A percentile compares a stretch with the other conserved stretches of the same genome.
Evolutionary conservation across 768 basidiomycete species (phyloP).

Genomic region (Hygrocybe punicea): DNA sequence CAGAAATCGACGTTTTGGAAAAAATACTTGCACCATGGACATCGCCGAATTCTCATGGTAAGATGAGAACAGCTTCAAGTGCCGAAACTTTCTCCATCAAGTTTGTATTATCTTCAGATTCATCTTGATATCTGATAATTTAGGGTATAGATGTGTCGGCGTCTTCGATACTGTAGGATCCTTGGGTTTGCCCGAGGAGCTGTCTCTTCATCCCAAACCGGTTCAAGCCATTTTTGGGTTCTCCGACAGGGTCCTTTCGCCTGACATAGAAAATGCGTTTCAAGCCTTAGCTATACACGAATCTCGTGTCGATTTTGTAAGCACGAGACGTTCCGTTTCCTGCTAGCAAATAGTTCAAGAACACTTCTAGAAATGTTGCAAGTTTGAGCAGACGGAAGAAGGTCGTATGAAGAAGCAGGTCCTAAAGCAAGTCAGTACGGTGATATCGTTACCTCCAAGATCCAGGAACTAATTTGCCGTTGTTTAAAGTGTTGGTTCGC

Average conservation of each 20-base stretch:
- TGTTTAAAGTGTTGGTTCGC: constrained; percentile 62
- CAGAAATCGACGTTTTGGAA: constrained; percentile 41
- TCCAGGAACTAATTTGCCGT: not conserved
- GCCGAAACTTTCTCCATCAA: constrained; percentile 56
- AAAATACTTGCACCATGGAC: constrained; percentile 54
- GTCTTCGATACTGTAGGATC: constrained; percentile 80
- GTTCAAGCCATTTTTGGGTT: constrained; percentile 61
- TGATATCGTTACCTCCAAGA: not conserved
- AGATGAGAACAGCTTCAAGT: constrained; percentile 46
- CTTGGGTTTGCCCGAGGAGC: constrained; percentile 64
- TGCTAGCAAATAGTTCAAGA: not conserved
- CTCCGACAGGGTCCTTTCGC: constrained; percentile 53
- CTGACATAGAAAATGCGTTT: constrained; percentile 61
- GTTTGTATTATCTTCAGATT: constrained; percentile 34
- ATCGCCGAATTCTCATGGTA: constrained; percentile 49
- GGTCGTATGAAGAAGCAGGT: constrained; percentile 55
- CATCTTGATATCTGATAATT: not conserved
- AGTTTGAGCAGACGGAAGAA: constrained; percentile 55
- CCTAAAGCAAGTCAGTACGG: constrained; percentile 52
- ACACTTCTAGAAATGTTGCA: constrained; percentile 49
- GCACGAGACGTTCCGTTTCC: constrained; percentile 17
- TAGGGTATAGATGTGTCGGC: constrained; percentile 52
- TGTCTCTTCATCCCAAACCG: constrained; percentile 45
- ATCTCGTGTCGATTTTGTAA: constrained; percentile 62
- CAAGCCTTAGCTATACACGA: constrained; percentile 72